Evolutionary conservation across 2,329 filamentous ascomycete genomes (phyloP).

Genomic region (Ophiostoma triangulosporum): DNA sequence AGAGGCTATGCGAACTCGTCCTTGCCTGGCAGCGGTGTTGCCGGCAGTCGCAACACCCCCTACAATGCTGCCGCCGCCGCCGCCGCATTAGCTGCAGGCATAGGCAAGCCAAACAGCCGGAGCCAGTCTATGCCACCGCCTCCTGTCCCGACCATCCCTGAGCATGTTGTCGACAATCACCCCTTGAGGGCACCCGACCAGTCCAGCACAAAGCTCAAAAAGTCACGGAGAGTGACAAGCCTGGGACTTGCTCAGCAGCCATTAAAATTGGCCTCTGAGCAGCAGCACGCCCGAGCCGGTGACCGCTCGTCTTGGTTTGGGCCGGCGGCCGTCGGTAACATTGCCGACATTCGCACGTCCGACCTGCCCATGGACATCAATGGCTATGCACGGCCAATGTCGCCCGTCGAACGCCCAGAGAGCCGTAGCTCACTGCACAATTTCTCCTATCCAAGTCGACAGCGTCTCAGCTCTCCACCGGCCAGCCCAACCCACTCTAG

Average conservation of each 20-base stretch:
- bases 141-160: constrained; percentile 55
- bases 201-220: background rate
- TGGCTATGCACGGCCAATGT: constrained; percentile 14
- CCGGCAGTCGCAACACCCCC: background rate
- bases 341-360: constrained; percentile 30
- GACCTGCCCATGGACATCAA: constrained; percentile 25
- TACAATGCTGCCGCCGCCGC: constrained; percentile 7
- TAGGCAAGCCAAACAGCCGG: constrained; percentile 10
- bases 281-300: constrained; percentile 19
- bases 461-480: constrained; percentile 28
- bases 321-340: constrained; percentile 28
- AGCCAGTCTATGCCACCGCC: constrained; percentile 37
- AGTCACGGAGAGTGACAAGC: background rate
- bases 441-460: constrained; percentile 41
- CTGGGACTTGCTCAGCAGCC: constrained; percentile 18
- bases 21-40: background rate
- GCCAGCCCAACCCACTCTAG: constrained; percentile 6
- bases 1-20: background rate
- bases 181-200: background rate
- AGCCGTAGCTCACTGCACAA: constrained; percentile 40
- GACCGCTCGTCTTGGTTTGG: constrained; percentile 36
- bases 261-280: constrained; percentile 42
- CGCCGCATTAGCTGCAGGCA: constrained; percentile 1
- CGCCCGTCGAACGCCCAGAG: constrained; percentile 21
- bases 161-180: constrained; percentile 21